A percentile compares a stretch with the other conserved stretches of the same genome.
Conservation (phyloP, 2,329 filamentous ascomycete genomes). For the Aspergillus sp. region DNA sequence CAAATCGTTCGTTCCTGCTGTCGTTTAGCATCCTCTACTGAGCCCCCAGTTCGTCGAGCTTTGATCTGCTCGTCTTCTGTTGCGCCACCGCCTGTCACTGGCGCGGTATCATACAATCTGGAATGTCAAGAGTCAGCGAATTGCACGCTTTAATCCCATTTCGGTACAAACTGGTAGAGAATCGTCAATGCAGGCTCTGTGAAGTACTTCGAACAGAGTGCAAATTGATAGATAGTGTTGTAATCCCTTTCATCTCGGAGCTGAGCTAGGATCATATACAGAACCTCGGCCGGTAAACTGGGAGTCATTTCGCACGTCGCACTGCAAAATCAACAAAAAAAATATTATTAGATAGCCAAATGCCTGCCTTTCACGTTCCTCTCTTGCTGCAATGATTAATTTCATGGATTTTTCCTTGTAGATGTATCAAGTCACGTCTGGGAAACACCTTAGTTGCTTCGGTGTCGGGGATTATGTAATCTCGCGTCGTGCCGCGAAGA, state of each 20-base stretch:
- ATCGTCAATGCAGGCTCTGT: conserved; percentile 16
- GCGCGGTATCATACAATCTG: conserved; percentile 45
- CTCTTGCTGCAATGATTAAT: too few relatives aligned
- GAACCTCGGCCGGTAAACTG: conserved; percentile 16
- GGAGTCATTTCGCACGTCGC: conserved; percentile 10
- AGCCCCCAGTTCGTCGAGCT: conserved; percentile 17
- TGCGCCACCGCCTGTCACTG: conserved; percentile 38
- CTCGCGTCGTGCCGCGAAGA: neutral
- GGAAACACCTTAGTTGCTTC: too few relatives aligned
- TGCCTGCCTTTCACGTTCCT: too few relatives aligned
- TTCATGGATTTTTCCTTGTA: too few relatives aligned
- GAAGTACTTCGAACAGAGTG: conserved; percentile 17
- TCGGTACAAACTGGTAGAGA: conserved; percentile 17
- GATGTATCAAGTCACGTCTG: too few relatives aligned
- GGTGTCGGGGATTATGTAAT: neutral
- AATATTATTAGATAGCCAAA: neutral
- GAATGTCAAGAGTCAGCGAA: neutral
- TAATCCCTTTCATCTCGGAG: conserved; percentile 19
- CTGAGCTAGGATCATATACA: conserved; percentile 21
- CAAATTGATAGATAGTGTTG: conserved; percentile 22
- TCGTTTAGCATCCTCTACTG: conserved; percentile 22
- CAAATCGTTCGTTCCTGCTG: conserved; percentile 44
- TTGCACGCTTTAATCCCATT: neutral
- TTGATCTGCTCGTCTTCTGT: conserved; percentile 37
- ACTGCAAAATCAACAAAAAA: neutral